Evolutionary conservation across 345 rosid species (phyloP).

Genomic region (Draba incana): DNA sequence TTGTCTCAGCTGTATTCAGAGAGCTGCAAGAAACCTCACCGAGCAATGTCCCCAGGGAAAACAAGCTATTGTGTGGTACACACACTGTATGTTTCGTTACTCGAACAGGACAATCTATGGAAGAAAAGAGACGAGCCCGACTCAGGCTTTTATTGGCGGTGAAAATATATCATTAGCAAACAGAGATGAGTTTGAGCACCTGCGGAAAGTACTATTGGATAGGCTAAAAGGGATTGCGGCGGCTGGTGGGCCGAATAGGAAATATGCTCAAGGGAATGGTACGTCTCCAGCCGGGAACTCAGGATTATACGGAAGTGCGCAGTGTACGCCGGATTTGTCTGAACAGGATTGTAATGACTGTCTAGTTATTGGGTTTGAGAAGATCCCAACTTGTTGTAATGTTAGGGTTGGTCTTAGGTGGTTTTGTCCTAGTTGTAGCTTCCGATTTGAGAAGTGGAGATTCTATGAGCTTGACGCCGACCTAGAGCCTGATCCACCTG

Average conservation of each 20-base stretch:
- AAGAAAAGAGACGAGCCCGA: slow-evolving; percentile 24
- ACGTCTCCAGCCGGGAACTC: not conserved
- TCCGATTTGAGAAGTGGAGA: slow-evolving; percentile 44
- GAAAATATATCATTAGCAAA: slow-evolving; percentile 3
- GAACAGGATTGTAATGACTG: slow-evolving; percentile 42
- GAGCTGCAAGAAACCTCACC: slow-evolving; percentile 33
- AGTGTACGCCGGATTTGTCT: slow-evolving; percentile 55
- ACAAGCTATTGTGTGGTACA: slow-evolving; percentile 46
- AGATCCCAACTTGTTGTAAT: slow-evolving; percentile 36
- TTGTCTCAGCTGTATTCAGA: slow-evolving; percentile 45
- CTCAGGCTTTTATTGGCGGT: not conserved
- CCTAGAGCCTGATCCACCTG: slow-evolving; percentile 35
- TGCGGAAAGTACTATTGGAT: slow-evolving; percentile 34
- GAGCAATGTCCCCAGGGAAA: slow-evolving; percentile 31
- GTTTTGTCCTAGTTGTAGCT: slow-evolving; percentile 49
- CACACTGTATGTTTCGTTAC: slow-evolving; percentile 49
- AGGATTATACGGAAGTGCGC: slow-evolving; percentile 15
- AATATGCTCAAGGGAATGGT: slow-evolving; percentile 49
- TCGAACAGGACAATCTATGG: slow-evolving; percentile 40
- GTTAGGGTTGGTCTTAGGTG: slow-evolving; percentile 39
- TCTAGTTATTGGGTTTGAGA: slow-evolving; percentile 8
- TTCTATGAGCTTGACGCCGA: slow-evolving; percentile 35
- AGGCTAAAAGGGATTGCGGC: slow-evolving; percentile 37
- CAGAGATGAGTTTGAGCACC: slow-evolving; percentile 21
- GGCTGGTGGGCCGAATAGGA: slow-evolving; percentile 40